These are phyloP conservation scores for Cercophora sp. DNA, from an alignment of 495 filamentous ascomycete genomes.

Conservation along the genomic window DNA sequence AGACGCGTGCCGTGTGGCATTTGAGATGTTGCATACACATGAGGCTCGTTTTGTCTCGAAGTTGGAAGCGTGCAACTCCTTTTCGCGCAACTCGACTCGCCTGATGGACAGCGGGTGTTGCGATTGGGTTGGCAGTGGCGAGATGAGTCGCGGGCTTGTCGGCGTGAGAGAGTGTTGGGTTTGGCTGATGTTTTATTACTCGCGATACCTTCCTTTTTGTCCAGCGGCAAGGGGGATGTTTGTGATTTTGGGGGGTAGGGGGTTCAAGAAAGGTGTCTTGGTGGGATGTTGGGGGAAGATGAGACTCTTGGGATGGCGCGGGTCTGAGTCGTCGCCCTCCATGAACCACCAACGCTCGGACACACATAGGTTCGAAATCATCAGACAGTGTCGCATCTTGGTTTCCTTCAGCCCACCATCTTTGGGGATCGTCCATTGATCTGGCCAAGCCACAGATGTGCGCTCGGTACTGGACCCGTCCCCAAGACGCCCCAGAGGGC, in stretches of 20 bases:
- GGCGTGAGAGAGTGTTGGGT: neutral
- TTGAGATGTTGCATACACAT: conserved; percentile 1
- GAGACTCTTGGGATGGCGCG: neutral
- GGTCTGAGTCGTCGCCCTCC: neutral
- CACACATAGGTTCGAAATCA: neutral
- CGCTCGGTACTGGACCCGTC: neutral
- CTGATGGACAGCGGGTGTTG: neutral
- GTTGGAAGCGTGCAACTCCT: neutral
- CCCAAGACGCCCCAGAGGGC: neutral
- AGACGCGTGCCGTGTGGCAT: neutral
- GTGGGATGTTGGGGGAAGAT: neutral
- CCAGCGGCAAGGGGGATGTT: neutral
- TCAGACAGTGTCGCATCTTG: conserved; percentile 9
- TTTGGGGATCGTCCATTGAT: neutral
- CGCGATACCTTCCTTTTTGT: neutral
- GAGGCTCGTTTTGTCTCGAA: conserved; percentile 14
- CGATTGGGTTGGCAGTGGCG: neutral
- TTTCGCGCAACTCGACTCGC: neutral
- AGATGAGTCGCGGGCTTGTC: neutral
- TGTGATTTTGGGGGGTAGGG: neutral
- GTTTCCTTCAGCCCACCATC: conserved; percentile 1
- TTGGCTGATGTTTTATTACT: neutral
- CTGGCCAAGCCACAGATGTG: neutral
- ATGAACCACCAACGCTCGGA: conserved; percentile 6
- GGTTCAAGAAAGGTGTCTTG: neutral